A percentile compares a stretch with the other conserved stretches of the same genome.
phyloP scores from a whole-genome alignment of 2,329 filamentous ascomycete species.

The Escovopsis sp. region DNA sequence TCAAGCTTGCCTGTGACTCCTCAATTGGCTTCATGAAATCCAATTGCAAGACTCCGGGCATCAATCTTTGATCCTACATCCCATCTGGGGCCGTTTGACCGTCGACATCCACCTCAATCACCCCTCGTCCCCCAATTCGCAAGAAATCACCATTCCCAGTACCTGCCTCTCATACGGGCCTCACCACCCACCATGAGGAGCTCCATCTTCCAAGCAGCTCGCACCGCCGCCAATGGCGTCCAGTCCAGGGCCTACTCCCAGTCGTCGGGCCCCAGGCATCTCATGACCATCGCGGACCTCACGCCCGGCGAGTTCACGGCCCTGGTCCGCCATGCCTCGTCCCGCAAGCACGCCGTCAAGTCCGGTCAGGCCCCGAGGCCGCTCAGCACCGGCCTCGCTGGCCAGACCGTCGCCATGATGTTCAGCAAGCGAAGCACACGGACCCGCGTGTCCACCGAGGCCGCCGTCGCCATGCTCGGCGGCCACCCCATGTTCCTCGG shows the following conservation, averaged over 20 bases:
- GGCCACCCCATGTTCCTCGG: constrained; percentile 94
- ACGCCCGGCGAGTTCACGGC: constrained; percentile 63
- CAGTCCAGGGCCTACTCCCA: constrained; percentile 31
- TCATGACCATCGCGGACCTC: constrained; percentile 84
- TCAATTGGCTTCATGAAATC: too few relatives aligned
- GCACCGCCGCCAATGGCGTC: constrained; percentile 19
- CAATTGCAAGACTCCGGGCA: too few relatives aligned
- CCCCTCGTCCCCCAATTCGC: too few relatives aligned
- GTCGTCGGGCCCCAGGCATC: constrained; percentile 50
- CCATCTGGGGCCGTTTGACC: too few relatives aligned
- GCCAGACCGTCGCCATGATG: constrained; percentile 83
- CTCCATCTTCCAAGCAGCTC: constrained; percentile 19
- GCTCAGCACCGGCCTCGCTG: constrained; percentile 48
- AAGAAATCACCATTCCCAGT: too few relatives aligned
- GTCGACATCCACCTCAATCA: too few relatives aligned
- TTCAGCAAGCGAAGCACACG: constrained; percentile 94
- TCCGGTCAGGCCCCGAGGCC: constrained; percentile 38
- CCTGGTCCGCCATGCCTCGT: constrained; percentile 68
- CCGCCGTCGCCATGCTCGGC: constrained; percentile 73
- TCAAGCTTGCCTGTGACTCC: too few relatives aligned
- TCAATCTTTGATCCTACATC: too few relatives aligned
- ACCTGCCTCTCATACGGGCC: too few relatives aligned
- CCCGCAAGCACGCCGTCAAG: constrained; percentile 67
- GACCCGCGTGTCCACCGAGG: constrained; percentile 86
- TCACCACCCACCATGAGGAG: constrained; percentile 18